Evolutionary conservation across 768 basidiomycete species (phyloP).

Genomic region (Pulveroboletus frians): DNA sequence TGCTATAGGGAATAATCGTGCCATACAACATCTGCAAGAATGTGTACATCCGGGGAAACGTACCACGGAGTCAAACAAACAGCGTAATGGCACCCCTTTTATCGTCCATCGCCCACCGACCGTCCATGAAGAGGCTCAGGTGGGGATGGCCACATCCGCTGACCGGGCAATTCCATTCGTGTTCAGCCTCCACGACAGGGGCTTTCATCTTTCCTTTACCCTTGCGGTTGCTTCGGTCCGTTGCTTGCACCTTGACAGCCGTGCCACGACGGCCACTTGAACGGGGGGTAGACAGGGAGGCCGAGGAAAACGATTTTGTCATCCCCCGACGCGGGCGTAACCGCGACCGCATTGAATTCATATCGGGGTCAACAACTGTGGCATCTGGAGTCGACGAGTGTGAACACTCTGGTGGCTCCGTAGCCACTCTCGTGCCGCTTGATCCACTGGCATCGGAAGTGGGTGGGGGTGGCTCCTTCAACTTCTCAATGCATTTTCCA

Average conservation of each 20-base stretch:
- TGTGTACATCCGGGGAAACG: constrained; percentile 8
- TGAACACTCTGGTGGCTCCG: background rate
- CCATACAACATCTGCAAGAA: constrained; percentile 2
- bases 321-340: constrained; percentile 44
- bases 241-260: background rate
- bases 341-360: constrained; percentile 50
- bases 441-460: constrained; percentile 7
- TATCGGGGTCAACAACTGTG: constrained; percentile 13
- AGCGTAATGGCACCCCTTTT: constrained; percentile 37
- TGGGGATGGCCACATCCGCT: constrained; percentile 49
- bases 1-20: constrained; percentile 1
- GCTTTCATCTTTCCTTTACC: constrained; percentile 33
- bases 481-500: constrained; percentile 61
- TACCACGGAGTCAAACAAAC: constrained; percentile 31
- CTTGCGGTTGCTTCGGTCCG: constrained; percentile 23
- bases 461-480: constrained; percentile 43
- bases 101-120: constrained; percentile 57
- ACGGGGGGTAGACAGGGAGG: constrained; percentile 1
- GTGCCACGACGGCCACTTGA: constrained; percentile 9
- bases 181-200: constrained; percentile 40
- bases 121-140: constrained; percentile 52
- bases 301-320: constrained; percentile 4
- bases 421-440: constrained; percentile 11
- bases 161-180: constrained; percentile 65
- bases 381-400: constrained; percentile 27